These are phyloP conservation scores for Xylaria sp. DNA, from an alignment of 2,329 filamentous ascomycete species.

Conservation along the genomic window DNA sequence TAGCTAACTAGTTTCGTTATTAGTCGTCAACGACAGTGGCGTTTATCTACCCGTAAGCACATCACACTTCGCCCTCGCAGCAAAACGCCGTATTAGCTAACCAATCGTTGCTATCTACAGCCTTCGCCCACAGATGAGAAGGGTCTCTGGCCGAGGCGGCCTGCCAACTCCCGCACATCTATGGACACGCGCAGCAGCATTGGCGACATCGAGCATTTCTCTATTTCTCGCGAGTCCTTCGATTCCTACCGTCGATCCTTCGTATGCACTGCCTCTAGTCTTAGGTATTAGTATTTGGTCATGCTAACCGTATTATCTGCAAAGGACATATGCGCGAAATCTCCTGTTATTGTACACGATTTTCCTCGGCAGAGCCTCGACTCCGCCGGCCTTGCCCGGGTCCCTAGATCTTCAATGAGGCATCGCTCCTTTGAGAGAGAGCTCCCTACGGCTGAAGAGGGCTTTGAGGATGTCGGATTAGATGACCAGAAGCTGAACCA, in stretches of 20 bases:
- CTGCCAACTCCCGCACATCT: conserved; percentile 63
- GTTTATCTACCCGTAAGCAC: conserved; percentile 85
- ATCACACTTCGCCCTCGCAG: conserved; percentile 9
- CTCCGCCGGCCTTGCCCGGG: conserved; percentile 72
- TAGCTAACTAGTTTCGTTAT: conserved; percentile 38
- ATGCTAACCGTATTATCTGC: conserved; percentile 24
- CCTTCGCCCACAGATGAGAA: conserved; percentile 92
- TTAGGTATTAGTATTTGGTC: neutral
- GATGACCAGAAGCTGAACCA: conserved; percentile 74
- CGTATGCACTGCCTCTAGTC: conserved; percentile 66
- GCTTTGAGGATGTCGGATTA: conserved; percentile 90
- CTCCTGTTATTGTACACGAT: conserved; percentile 74
- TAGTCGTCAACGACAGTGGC: conserved; percentile 95
- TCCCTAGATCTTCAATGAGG: conserved; percentile 70
- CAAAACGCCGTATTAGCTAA: conserved; percentile 40
- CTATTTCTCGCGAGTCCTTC: conserved; percentile 95
- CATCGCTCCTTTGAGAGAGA: conserved; percentile 68
- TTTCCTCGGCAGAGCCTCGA: conserved; percentile 82
- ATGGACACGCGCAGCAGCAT: conserved; percentile 68
- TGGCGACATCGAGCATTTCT: conserved; percentile 90
- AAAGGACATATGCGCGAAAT: conserved; percentile 87
- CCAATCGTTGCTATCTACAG: conserved; percentile 55
- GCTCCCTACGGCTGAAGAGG: conserved; percentile 77
- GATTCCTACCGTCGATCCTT: conserved; percentile 97
- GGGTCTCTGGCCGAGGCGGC: conserved; percentile 75